These are phyloP conservation scores for Aureobasidium sp. DNA, from an alignment of 2,329 filamentous ascomycete species.

Conservation along the genomic window DNA sequence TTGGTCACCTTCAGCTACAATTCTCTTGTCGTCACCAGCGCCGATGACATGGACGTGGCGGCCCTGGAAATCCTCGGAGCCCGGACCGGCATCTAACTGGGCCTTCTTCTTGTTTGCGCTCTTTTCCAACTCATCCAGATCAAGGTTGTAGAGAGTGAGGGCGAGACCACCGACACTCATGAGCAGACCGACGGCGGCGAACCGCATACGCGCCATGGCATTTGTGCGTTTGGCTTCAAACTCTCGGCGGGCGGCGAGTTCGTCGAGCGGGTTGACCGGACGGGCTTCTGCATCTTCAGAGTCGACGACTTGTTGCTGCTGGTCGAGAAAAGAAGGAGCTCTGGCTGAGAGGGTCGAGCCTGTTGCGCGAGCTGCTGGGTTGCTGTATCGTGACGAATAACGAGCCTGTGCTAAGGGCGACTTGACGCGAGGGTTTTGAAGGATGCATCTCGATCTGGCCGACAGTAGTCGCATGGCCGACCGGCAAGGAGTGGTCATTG, in stretches of 20 bases:
- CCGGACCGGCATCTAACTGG: constrained; percentile 27
- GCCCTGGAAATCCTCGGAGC: constrained; percentile 38
- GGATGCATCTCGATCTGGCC: constrained; percentile 11
- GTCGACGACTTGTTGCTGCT: constrained; percentile 6
- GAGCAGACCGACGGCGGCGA: constrained; percentile 28
- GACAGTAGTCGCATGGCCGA: constrained; percentile 16
- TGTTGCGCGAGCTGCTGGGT: constrained; percentile 22
- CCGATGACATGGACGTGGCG: constrained; percentile 52
- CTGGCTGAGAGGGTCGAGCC: constrained; percentile 16
- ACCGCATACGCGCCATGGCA: constrained; percentile 27
- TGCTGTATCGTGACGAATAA: constrained; percentile 28
- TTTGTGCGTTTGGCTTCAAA: constrained; percentile 24
- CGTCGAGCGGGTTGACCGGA: constrained; percentile 19
- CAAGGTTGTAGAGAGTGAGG: constrained; percentile 25
- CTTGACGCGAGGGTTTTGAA: background rate
- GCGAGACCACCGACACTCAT: constrained; percentile 24
- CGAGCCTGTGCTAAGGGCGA: constrained; percentile 5
- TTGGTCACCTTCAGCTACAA: constrained; percentile 38
- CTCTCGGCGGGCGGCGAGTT: constrained; percentile 19
- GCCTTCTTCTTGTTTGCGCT: constrained; percentile 19
- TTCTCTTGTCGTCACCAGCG: constrained; percentile 48
- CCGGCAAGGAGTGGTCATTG: constrained; percentile 11
- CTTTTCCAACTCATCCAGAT: constrained; percentile 25
- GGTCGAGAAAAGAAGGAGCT: constrained; percentile 11
- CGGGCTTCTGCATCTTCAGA: background rate